Conservation (phyloP, 2,329 filamentous ascomycete species). For the Aureobasidium sp. region DNA sequence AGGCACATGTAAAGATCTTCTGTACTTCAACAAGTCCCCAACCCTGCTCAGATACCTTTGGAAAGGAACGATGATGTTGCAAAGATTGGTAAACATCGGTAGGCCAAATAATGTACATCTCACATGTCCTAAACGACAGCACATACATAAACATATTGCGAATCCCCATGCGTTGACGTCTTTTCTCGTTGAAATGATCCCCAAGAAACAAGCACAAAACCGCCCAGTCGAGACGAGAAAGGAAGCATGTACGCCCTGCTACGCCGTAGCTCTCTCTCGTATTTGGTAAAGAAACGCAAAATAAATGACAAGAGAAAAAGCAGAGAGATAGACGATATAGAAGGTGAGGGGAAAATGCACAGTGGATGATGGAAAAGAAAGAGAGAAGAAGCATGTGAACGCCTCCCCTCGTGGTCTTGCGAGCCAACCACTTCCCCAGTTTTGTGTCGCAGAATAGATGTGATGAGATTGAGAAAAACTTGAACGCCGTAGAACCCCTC, state of each 20-base stretch:
- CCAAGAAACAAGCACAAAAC: not conserved
- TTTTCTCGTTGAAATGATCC: not conserved
- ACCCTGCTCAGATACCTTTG: not conserved
- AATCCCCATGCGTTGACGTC: not conserved
- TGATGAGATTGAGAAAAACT: not conserved
- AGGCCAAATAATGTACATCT: not conserved
- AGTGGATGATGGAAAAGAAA: not conserved
- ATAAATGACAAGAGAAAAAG: not conserved
- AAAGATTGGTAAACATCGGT: not conserved
- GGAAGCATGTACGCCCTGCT: not conserved
- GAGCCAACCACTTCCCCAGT: not conserved
- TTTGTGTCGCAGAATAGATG: slow-evolving; percentile 1
- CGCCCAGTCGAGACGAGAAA: not conserved
- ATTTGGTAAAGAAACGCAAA: not conserved
- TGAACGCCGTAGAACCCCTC: not conserved
- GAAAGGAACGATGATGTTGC: not conserved
- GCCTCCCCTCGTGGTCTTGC: slow-evolving; percentile 5
- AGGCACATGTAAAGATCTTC: no score
- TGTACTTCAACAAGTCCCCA: not conserved
- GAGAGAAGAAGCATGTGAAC: slow-evolving; percentile 1
- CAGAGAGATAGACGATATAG: not conserved
- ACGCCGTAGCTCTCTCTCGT: not conserved
- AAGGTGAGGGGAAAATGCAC: not conserved
- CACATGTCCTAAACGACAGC: not conserved
- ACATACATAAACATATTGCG: not conserved